These are phyloP conservation scores for Boletus vinaceobasis DNA, from an alignment of 768 basidiomycete species.

Conservation along the genomic window DNA sequence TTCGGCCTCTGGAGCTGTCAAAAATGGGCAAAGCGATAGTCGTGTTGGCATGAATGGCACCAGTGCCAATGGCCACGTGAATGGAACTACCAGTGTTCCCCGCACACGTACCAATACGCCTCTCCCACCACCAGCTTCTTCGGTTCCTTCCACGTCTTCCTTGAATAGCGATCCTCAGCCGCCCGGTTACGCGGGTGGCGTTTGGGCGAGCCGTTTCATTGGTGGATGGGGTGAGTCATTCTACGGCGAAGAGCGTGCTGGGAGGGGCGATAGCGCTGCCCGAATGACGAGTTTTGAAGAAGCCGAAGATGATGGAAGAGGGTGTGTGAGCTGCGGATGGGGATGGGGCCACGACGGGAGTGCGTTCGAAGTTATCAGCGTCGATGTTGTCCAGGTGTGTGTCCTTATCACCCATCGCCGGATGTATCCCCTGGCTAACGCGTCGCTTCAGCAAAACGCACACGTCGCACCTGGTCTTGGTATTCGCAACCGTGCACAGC, in stretches of 20 bases:
- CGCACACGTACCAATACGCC: constrained; percentile 31
- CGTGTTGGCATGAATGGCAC: constrained; percentile 14
- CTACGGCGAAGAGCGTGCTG: constrained; percentile 30
- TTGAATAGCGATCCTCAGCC: constrained; percentile 24
- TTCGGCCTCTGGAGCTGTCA: constrained; percentile 45
- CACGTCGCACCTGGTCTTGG: constrained; percentile 54
- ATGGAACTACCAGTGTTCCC: constrained; percentile 28
- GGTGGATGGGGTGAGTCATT: constrained; percentile 41
- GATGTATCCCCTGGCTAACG: constrained; percentile 2
- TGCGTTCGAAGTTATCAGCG: constrained; percentile 66
- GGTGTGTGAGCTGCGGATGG: constrained; percentile 68
- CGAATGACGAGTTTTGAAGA: constrained; percentile 33
- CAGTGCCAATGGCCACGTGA: constrained; percentile 28
- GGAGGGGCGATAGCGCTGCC: constrained; percentile 22
- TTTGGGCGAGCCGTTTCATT: constrained; percentile 38
- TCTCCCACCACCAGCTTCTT: constrained; percentile 19
- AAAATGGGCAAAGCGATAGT: constrained; percentile 22
- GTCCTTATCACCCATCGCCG: constrained; percentile 1
- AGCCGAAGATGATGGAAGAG: constrained; percentile 56
- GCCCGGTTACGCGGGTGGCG: constrained; percentile 27
- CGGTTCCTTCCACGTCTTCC: constrained; percentile 24
- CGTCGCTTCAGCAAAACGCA: constrained; percentile 42
- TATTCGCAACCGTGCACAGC: constrained; percentile 60
- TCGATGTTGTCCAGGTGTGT: constrained; percentile 62
- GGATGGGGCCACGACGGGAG: constrained; percentile 78